Evolutionary conservation across 2,329 filamentous ascomycete species (phyloP), one percentile per base, ranked within the genome.

Genomic region (Pleurostoma richardsiae): DNA sequence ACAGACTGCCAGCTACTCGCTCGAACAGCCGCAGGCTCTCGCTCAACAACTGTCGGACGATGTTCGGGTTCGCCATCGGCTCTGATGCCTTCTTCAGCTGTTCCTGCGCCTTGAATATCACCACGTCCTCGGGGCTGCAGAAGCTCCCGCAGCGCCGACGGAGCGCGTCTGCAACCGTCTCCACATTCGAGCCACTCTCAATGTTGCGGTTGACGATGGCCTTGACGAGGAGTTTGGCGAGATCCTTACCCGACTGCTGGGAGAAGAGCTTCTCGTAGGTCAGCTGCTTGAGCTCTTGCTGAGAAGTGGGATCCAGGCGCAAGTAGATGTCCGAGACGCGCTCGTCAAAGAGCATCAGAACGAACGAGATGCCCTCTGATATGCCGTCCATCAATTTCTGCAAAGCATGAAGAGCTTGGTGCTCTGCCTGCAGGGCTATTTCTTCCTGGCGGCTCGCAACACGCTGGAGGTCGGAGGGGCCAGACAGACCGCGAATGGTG

Each of bases 201-300:
- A 99, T 99, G 64, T 96, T 99, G 59, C 91, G 85, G 65, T 97
- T 97, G 46, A 99, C 94, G 59, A 99, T 97, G 1, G 92, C 90
- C 65, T 97, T 99, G 47, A 99, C 94, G 2, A 99, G 76, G 46
- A 96, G 80, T 66, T 96, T 96, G 3, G 92, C 95, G 28, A 97
- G 79, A 8, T 96, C 90, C 56, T 90, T 90, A 30, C 94, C 94
- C 19, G 83, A 77, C 5, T 77, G 68, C 39, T 86, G 83, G 4
- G 89, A 88, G 64, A 99, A 97, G 0, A 99, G 80, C 41, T 82
- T 80, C 63, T 97, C 90, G 59, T 89, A 99, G 0, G 90, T 96
- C 45, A 99, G 76, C 33, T 85, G 79, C 49, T 81, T 78, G 44
- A 95, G 82, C 49, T 83, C 79, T 53, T 84, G 76, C 49, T 85